Percentiles rank a stretch among this genome's conserved stretches.
phyloP scores from a whole-genome alignment of 176 grass and related monocot species.

The Guadua angustifolia region DNA sequence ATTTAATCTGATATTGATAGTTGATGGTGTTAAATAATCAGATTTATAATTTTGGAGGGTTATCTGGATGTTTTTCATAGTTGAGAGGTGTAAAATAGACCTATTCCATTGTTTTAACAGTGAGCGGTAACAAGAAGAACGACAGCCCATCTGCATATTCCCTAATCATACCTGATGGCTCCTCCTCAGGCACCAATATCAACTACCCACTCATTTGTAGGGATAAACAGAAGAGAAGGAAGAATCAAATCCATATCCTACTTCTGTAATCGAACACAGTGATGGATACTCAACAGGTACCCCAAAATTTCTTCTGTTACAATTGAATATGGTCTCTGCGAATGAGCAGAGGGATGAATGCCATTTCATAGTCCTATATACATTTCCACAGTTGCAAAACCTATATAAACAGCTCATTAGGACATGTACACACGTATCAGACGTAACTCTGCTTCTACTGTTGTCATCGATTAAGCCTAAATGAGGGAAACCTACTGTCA shows the following conservation, averaged over 20 bases:
- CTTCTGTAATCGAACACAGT: not conserved
- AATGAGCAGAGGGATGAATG: not conserved
- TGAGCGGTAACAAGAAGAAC: too few species aligned
- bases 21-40: too few species aligned
- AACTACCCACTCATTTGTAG: too few species aligned
- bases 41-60: too few species aligned
- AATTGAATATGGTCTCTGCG: not conserved
- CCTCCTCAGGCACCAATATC: too few species aligned
- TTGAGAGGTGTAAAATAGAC: too few species aligned
- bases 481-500: not conserved
- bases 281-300: not conserved
- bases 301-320: not conserved
- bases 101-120: too few species aligned
- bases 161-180: too few species aligned
- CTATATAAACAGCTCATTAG: not conserved
- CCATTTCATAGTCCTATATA: not conserved
- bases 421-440: not conserved
- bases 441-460: conserved; percentile 1
- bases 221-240: not conserved
- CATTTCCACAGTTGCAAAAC: not conserved
- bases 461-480: not conserved
- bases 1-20: too few species aligned
- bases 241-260: not conserved
- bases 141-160: too few species aligned
- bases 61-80: too few species aligned